These are phyloP conservation scores for Psilocybe subaeruginosa DNA, from an alignment of 768 basidiomycete genomes.

Conservation along the genomic window DNA sequence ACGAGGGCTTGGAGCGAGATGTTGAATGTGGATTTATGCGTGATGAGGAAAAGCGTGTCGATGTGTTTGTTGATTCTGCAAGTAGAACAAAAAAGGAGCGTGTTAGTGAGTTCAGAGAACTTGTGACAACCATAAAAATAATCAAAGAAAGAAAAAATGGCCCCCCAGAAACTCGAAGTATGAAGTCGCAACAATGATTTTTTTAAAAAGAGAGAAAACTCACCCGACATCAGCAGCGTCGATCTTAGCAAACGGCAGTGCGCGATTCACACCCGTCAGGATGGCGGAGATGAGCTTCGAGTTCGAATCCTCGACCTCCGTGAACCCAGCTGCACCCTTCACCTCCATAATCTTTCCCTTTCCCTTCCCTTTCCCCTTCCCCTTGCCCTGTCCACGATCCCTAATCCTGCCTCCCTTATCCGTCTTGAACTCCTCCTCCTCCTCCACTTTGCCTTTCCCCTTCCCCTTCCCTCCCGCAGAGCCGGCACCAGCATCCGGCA, in stretches of 20 bases:
- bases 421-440: constrained; percentile 33
- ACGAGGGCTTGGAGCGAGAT: constrained; percentile 92
- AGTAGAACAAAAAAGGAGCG: not conserved
- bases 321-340: constrained; percentile 64
- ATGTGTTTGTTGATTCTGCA: constrained; percentile 86
- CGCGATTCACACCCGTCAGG: constrained; percentile 93
- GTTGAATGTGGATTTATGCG: constrained; percentile 96
- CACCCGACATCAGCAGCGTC: constrained; percentile 70
- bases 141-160: no score
- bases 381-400: constrained; percentile 22
- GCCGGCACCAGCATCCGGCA: constrained; percentile 28
- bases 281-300: constrained; percentile 88
- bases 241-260: constrained; percentile 88
- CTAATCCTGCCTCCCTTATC: constrained; percentile 37
- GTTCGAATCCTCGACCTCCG: constrained; percentile 77
- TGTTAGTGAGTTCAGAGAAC: no score
- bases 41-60: constrained; percentile 92
- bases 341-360: constrained; percentile 41
- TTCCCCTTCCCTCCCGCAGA: constrained; percentile 29
- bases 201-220: constrained; percentile 19
- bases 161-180: no score
- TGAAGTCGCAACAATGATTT: no score
- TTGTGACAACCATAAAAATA: no score
- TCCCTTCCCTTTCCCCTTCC: constrained; percentile 32
- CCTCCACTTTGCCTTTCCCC: constrained; percentile 21